phyloP scores from a whole-genome alignment of 2,329 filamentous ascomycete genomes.

The Aspergillus unguis region DNA sequence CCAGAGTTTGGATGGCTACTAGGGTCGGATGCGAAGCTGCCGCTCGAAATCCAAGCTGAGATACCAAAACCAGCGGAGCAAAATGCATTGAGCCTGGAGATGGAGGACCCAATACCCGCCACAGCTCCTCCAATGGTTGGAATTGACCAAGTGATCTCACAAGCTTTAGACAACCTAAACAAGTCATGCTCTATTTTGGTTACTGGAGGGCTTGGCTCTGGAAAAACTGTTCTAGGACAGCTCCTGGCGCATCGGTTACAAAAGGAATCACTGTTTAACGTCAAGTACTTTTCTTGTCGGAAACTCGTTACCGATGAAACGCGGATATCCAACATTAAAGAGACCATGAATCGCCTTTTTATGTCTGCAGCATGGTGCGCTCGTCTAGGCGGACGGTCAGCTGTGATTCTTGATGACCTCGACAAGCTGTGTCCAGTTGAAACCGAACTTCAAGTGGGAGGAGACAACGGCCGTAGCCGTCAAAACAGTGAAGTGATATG shows the following conservation, averaged over 20 bases:
- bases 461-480: constrained; percentile 86
- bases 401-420: constrained; percentile 88
- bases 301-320: constrained; percentile 89
- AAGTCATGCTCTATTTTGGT: constrained; percentile 86
- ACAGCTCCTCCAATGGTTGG: constrained; percentile 68
- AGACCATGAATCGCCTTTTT: constrained; percentile 78
- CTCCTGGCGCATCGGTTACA: constrained; percentile 71
- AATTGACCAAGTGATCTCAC: constrained; percentile 71
- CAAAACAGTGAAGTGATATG: constrained; percentile 89
- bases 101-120: constrained; percentile 56
- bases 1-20: constrained; percentile 62
- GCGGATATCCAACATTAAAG: constrained; percentile 83
- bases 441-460: constrained; percentile 88
- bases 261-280: constrained; percentile 71
- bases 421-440: constrained; percentile 91
- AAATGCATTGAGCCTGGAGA: constrained; percentile 38
- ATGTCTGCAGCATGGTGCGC: constrained; percentile 90
- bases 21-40: constrained; percentile 69
- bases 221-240: constrained; percentile 79
- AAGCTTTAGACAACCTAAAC: constrained; percentile 71
- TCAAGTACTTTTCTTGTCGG: constrained; percentile 80
- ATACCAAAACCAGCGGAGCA: constrained; percentile 61
- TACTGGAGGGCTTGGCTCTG: constrained; percentile 83
- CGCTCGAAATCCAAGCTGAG: constrained; percentile 72
- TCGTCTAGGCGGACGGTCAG: constrained; percentile 72